phyloP scores from a whole-genome alignment of 2,329 filamentous ascomycete genomes.

The Alternaria tenuissima region DNA sequence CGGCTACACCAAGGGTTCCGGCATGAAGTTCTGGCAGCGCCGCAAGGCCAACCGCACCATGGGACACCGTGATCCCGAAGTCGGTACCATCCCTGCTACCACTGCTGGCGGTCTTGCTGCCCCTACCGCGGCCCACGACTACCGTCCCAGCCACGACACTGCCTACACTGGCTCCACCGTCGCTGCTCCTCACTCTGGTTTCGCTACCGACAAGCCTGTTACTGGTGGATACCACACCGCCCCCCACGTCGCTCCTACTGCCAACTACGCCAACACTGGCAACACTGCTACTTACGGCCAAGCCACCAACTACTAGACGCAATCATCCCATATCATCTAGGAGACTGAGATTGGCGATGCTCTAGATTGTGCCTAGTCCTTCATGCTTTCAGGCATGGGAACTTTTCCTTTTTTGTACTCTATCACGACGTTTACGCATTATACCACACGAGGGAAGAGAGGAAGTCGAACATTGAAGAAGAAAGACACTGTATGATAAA shows the following conservation, averaged over 20 bases:
- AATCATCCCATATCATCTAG: background rate
- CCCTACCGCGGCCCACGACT: slow-evolving; percentile 32
- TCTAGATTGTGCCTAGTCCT: background rate
- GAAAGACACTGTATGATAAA: slow-evolving; percentile 16
- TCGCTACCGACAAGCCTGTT: slow-evolving; percentile 48
- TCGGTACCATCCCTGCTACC: slow-evolving; percentile 43
- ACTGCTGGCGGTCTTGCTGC: slow-evolving; percentile 26
- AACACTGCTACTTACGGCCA: slow-evolving; percentile 50
- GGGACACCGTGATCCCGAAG: slow-evolving; percentile 54
- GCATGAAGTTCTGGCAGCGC: slow-evolving; percentile 58
- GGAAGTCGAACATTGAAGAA: background rate
- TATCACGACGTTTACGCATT: slow-evolving; percentile 27
- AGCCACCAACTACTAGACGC: slow-evolving; percentile 21
- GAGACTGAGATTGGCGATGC: background rate
- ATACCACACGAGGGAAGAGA: slow-evolving; percentile 31
- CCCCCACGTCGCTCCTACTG: slow-evolving; percentile 40
- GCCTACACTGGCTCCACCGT: slow-evolving; percentile 59
- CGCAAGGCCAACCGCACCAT: slow-evolving; percentile 44
- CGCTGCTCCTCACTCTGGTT: slow-evolving; percentile 45
- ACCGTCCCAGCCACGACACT: slow-evolving; percentile 60
- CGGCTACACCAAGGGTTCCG: slow-evolving; percentile 71
- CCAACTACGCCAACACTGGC: slow-evolving; percentile 32
- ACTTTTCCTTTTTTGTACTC: slow-evolving; percentile 8
- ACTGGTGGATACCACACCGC: slow-evolving; percentile 57
- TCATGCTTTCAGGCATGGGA: background rate